Evolutionary conservation across 805 yeast species (phyloP).

Genomic region (Candida maltosa): DNA sequence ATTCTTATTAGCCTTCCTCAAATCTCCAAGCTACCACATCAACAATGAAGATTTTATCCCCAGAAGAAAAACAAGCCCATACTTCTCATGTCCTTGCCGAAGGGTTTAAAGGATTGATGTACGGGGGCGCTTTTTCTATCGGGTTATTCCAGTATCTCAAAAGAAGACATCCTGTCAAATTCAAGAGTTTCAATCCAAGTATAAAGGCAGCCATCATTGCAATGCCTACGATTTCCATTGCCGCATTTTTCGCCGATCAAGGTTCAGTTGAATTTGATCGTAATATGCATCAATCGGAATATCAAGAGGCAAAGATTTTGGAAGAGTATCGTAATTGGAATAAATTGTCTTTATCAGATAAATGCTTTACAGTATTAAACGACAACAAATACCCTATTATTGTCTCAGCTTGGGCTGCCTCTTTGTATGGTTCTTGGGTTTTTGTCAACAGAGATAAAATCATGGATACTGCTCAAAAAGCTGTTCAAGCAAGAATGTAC

Average conservation of each 20-base stretch:
- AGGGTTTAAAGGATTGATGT: slow-evolving; percentile 37
- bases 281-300: slow-evolving; percentile 29
- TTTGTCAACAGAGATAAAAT: slow-evolving; percentile 68
- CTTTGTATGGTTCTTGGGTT: slow-evolving; percentile 66
- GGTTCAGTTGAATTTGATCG: slow-evolving; percentile 43
- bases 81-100: slow-evolving; percentile 29
- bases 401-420: slow-evolving; percentile 36
- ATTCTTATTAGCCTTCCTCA: neutral
- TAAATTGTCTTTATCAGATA: slow-evolving; percentile 25
- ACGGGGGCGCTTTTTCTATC: slow-evolving; percentile 28
- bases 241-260: slow-evolving; percentile 42
- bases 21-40: neutral
- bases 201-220: slow-evolving; percentile 35
- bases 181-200: slow-evolving; percentile 32
- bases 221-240: slow-evolving; percentile 37
- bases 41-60: slow-evolving; percentile 33
- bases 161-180: slow-evolving; percentile 29
- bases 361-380: slow-evolving; percentile 23
- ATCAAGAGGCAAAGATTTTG: slow-evolving; percentile 23
- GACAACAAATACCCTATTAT: slow-evolving; percentile 36
- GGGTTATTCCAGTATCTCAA: slow-evolving; percentile 32
- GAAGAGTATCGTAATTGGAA: slow-evolving; percentile 37
- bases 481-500: slow-evolving; percentile 87
- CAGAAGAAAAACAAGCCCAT: slow-evolving; percentile 40
- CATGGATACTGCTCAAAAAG: slow-evolving; percentile 74